Conservation (phyloP, 2,329 filamentous ascomycete species). For the Stenocarpella maydis region DNA sequence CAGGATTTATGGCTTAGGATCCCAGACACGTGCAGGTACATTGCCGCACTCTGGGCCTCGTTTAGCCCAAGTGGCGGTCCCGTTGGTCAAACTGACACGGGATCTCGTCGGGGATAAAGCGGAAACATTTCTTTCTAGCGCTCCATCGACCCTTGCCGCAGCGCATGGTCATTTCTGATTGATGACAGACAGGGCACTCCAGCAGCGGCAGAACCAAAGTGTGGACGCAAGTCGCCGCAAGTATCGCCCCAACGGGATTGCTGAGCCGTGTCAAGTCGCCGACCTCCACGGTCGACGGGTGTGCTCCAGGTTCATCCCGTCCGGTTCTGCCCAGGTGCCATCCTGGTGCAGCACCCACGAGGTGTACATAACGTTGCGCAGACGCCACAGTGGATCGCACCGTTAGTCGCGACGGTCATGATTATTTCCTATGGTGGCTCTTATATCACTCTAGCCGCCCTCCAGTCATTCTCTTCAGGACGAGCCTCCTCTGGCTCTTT, state of each 20-base stretch:
- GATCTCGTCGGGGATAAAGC: background rate
- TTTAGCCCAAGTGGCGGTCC: conserved; percentile 12
- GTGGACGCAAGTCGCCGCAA: conserved; percentile 4
- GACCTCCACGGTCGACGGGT: conserved; percentile 13
- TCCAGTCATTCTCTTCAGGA: background rate
- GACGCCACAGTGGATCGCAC: background rate
- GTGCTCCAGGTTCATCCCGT: conserved; percentile 16
- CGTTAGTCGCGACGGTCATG: background rate
- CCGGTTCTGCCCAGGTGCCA: background rate
- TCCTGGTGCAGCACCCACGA: background rate
- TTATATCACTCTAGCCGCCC: conserved; percentile 3
- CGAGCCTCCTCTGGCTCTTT: background rate
- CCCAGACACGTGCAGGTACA: conserved; percentile 10
- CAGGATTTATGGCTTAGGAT: background rate
- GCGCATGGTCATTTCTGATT: background rate
- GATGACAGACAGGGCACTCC: conserved; percentile 10
- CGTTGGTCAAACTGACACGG: background rate
- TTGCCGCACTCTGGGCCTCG: background rate
- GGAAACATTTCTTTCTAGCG: background rate
- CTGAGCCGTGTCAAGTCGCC: conserved; percentile 18
- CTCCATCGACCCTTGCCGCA: background rate
- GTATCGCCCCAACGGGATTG: background rate
- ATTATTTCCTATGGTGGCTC: background rate
- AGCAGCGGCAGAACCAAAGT: conserved; percentile 14
- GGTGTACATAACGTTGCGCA: background rate